A percentile compares a stretch with the other conserved stretches of the same genome.
Evolutionary conservation across 2,329 filamentous ascomycete species (phyloP).

Genomic region (Colletotrichum siamense): DNA sequence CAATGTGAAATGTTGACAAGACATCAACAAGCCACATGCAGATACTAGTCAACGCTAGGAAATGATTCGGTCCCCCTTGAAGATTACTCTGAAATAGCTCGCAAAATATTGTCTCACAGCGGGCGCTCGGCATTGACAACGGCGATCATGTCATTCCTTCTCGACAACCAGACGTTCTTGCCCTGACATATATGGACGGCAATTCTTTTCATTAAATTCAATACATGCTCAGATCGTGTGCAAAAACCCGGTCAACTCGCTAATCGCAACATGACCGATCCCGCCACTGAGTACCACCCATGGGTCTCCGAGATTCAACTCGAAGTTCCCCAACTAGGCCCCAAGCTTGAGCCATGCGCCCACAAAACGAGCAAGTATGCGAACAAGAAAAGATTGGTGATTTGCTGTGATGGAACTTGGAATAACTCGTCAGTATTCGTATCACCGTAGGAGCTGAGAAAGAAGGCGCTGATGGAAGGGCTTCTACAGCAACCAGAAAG

Average conservation of each 20-base stretch:
- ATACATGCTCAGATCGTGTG: rapidly evolving
- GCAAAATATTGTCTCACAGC: not conserved
- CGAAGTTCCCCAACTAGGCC: not conserved
- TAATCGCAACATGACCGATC: not conserved
- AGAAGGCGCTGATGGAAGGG: not conserved
- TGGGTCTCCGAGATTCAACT: not conserved
- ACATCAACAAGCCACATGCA: not conserved
- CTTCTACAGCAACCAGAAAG: not conserved
- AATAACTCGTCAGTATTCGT: constrained; percentile 26
- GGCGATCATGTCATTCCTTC: not conserved
- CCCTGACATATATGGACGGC: not conserved
- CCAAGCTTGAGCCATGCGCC: constrained; percentile 2
- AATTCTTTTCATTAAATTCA: rapidly evolving
- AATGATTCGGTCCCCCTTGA: not conserved
- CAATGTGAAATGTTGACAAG: not conserved
- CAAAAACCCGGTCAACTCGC: rapidly evolving
- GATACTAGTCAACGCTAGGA: not conserved
- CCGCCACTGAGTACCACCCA: not conserved
- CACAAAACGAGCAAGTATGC: not conserved
- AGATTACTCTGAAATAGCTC: not conserved
- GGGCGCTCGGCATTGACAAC: not conserved
- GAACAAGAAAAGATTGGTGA: constrained; percentile 29
- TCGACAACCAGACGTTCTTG: not conserved
- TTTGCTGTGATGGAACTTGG: constrained; percentile 44
- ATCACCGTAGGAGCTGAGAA: not conserved